phyloP scores from a whole-genome alignment of 148 eudicot species.

The Dysphania ambrosioides region DNA sequence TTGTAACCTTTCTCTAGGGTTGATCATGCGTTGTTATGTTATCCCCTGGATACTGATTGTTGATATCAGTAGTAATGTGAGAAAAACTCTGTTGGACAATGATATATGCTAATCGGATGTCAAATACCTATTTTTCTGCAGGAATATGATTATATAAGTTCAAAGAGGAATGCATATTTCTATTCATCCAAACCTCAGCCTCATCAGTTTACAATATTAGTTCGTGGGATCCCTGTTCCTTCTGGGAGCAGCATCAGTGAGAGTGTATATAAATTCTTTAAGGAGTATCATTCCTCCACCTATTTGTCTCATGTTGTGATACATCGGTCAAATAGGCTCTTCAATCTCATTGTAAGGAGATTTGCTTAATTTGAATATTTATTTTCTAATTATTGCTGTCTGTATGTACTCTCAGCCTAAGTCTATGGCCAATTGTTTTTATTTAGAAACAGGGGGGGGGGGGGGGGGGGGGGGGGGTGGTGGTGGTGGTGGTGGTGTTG shows the following conservation, averaged over 20 bases:
- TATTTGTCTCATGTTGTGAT: slow-evolving; percentile 45
- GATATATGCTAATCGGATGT: no score
- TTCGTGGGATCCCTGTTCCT: slow-evolving; percentile 43
- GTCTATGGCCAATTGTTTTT: not conserved
- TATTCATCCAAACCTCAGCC: slow-evolving; percentile 43
- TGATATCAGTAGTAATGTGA: not conserved
- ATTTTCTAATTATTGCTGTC: not conserved
- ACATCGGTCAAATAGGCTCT: slow-evolving; percentile 32
- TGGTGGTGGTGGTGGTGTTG: no score
- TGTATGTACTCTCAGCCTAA: not conserved
- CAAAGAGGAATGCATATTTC: slow-evolving; percentile 42
- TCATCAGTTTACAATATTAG: slow-evolving; percentile 45
- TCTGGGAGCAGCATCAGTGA: slow-evolving; percentile 40
- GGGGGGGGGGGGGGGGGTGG: no score
- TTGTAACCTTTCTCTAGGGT: not conserved
- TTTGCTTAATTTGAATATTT: not conserved
- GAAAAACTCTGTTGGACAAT: slow-evolving; percentile 9
- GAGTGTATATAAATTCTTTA: slow-evolving; percentile 40
- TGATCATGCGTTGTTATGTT: not conserved
- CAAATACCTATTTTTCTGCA: slow-evolving; percentile 26
- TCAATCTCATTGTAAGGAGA: slow-evolving; percentile 33
- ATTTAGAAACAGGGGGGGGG: no score
- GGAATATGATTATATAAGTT: slow-evolving; percentile 45
- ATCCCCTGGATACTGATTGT: slow-evolving; percentile 4
- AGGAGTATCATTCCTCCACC: slow-evolving; percentile 41